Evolutionary conservation across 306 rosid species (phyloP), one percentile per base, ranked within the genome.

Genomic region (Pyrus communis): DNA sequence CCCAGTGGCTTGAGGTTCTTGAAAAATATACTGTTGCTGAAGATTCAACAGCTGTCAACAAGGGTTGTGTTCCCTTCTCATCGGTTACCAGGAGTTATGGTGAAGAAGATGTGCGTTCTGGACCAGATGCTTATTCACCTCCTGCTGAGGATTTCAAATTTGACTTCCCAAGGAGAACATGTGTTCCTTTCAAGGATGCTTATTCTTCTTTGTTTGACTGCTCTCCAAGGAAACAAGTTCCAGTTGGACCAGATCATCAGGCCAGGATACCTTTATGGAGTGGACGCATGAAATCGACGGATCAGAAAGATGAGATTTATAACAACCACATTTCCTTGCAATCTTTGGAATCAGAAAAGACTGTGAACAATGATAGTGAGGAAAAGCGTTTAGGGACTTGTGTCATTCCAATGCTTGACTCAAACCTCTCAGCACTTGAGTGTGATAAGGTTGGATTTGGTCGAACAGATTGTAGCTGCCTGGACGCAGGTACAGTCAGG

Each of bases 201-300:
- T 73, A 70, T 82, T 63, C 81, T 31, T 57, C 62, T 42, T 75
- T 68, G 38, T 49, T 28, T 38, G 84, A 83, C 71, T 9, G 68
- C 70, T 70, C 78, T 77, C 85, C 86, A 5, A 75, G 87, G 84
- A 83, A 62, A 67, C 76, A 73, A 70, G 84, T 87, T 80, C 88
- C 89, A 14, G 21, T 87, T 52, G 93, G 91, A 43, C 73, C 80
- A 43, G 75, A 83, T 78, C 84, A 87, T 80, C 93, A 87, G 81
- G 91, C 87, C 54, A 67, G 43, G 30, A 78, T 89, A 76, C 88
- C 91, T 30, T 23, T 73, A 33, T 89, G 91, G 87, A 38, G 17
- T 11, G 86, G 85, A 64, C 51, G 22, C 42, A 38, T 59, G 31
- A 67, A 68, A 68, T 51, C 58, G 42, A 30, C 33, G 71, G 78